Evolutionary conservation across 176 grass and related monocot species (phyloP), one percentile per base, ranked within the genome.

Genomic region (Poa pratensis): DNA sequence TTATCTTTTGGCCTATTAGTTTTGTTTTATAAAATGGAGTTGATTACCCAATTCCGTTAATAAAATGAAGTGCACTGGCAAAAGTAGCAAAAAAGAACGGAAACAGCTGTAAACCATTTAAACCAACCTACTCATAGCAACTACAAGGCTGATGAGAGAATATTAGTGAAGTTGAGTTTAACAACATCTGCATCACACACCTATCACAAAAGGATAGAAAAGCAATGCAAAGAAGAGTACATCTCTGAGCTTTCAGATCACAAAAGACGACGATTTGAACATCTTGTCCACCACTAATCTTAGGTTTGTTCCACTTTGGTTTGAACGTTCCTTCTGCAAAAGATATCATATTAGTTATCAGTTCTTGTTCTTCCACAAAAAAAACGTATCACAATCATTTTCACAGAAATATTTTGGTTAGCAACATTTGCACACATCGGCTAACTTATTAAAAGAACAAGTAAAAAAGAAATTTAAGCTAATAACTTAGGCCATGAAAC

Each of bases 341-440:
- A 54, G 16, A 19, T 54, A 54, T 19, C 16, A 20, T 19, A 54
- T 54, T 2, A 54, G 52, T 54, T 54, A 54, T 54, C 17, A 54
- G 52, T 54, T 54, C 52, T 20, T 54, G 18, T 20, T 20, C 6
- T 19, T 54, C 5, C 17, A 19, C 5, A 19, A 1, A 53, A 7
- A 19, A 19, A 7, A 19, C 1, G 5, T 54, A 54, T 20, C 17
- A 54, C 52, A 18, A 0, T 50, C 16, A 1, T 15, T 49, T 49
- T 0, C 46, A 49, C 46, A 49, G 3, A 49, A 13, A 49, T 49
- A 14, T 3, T 15, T 14, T 49, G 46, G 46, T 49, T 49, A 49
- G 16, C 2, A 80, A 80, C 27, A 50, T 32, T 75, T 84, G 28
- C 28, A 39, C 52, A 54, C 52, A 54, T 54, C 46, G 46, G 46